Evolutionary conservation across 2,329 filamentous ascomycete species (phyloP).

Genomic region (Fusarium concolor): DNA sequence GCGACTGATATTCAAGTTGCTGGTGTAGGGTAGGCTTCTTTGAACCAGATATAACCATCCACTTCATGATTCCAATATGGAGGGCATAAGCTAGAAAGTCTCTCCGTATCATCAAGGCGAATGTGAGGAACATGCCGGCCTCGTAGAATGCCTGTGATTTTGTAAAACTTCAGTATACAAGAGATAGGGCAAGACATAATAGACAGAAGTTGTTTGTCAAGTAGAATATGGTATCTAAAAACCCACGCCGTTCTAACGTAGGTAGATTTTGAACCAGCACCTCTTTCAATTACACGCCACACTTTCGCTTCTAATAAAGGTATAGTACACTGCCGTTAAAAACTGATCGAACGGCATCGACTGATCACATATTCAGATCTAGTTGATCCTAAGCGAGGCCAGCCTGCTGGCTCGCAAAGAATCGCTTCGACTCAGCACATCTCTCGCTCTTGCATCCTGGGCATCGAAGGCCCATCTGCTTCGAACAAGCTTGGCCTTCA

Average conservation of each 20-base stretch:
- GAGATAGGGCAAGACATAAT: not conserved
- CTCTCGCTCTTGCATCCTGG: constrained; percentile 92
- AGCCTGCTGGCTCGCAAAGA: constrained; percentile 64
- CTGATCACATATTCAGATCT: not conserved
- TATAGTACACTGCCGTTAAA: constrained; percentile 33
- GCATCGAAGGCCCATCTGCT: constrained; percentile 90
- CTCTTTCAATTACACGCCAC: constrained; percentile 25
- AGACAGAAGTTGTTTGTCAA: not conserved
- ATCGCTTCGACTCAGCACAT: constrained; percentile 81
- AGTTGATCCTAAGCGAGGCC: constrained; percentile 29
- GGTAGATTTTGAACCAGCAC: not conserved
- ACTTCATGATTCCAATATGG: no score
- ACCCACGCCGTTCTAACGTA: not conserved
- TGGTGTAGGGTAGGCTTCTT: no score
- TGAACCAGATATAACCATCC: no score
- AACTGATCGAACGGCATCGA: not conserved
- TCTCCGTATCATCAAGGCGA: no score
- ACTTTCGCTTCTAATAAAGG: constrained; percentile 15
- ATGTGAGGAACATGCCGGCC: no score
- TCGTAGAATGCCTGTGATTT: no score
- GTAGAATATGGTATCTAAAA: constrained; percentile 21
- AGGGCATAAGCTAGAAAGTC: no score
- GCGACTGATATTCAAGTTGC: no score
- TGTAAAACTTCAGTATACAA: no score
- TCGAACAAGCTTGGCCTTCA: constrained; percentile 74